A percentile compares a stretch with the other conserved stretches of the same genome.
Evolutionary conservation across 2,329 filamentous ascomycete genomes (phyloP).

Genomic region (Fonsecaea pugnacius): DNA sequence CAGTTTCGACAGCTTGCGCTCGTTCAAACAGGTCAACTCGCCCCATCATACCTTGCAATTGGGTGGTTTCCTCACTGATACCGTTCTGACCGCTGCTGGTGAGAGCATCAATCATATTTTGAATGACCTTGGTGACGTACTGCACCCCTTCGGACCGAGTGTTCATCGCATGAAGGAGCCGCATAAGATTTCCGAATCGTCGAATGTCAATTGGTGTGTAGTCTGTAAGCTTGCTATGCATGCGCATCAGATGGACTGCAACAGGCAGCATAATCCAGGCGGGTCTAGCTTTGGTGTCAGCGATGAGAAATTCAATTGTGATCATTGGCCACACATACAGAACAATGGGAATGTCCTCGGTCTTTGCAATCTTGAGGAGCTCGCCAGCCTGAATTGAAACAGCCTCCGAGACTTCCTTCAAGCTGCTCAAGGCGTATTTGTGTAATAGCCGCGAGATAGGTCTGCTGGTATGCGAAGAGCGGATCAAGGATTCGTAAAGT

Average conservation of each 20-base stretch:
- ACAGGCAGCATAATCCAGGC: slow-evolving; percentile 11
- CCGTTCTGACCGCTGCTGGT: background rate
- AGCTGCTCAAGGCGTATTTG: background rate
- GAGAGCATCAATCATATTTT: slow-evolving; percentile 8
- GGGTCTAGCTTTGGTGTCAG: background rate
- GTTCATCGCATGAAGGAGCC: slow-evolving; percentile 5
- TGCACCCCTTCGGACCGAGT: slow-evolving; percentile 2
- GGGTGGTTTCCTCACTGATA: background rate
- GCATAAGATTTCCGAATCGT: slow-evolving; percentile 5
- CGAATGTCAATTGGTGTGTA: slow-evolving; percentile 1
- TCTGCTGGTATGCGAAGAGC: slow-evolving; percentile 1
- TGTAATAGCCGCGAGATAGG: slow-evolving; percentile 1
- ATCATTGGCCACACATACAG: background rate
- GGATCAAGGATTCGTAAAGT: slow-evolving; percentile 5
- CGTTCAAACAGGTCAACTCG: background rate
- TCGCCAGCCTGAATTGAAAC: background rate
- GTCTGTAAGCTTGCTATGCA: background rate
- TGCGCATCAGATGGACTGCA: slow-evolving; percentile 1
- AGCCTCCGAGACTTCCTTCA: slow-evolving; percentile 2
- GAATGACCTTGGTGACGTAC: slow-evolving; percentile 1
- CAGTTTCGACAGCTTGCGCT: background rate
- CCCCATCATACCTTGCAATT: background rate
- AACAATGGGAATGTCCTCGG: background rate
- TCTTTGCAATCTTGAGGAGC: slow-evolving; percentile 2
- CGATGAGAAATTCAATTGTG: background rate